A percentile compares a stretch with the other conserved stretches of the same genome.
phyloP scores from a whole-genome alignment of 1,284 basidiomycete species.

The Thelephora terrestris region DNA sequence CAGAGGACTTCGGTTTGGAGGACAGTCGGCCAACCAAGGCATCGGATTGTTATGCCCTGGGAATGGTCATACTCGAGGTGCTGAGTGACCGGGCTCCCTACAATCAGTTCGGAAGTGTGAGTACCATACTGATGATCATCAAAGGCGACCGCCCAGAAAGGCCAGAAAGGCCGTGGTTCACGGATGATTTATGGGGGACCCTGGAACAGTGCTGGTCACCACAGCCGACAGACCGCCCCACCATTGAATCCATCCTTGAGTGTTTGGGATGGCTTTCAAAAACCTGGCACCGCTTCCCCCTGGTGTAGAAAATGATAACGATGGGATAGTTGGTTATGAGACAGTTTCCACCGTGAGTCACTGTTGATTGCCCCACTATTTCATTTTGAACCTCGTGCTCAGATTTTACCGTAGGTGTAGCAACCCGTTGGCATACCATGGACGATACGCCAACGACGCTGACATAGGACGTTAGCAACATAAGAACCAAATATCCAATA shows the following conservation, averaged over 20 bases:
- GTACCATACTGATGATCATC: neutral
- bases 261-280: neutral
- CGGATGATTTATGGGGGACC: neutral
- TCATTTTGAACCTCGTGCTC: no score
- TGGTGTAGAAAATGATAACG: no score
- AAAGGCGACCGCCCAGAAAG: neutral
- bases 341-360: no score
- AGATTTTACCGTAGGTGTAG: no score
- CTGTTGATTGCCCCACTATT: no score
- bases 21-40: neutral
- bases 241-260: neutral
- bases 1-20: neutral
- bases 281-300: no score
- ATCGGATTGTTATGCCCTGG: neutral
- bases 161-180: neutral
- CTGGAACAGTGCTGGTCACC: neutral
- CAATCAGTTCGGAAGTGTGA: neutral
- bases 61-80: neutral
- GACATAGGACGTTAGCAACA: no score
- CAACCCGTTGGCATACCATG: no score
- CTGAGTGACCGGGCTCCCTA: neutral
- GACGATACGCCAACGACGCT: no score
- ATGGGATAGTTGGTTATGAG: no score
- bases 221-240: neutral
- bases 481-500: no score